Conservation (phyloP, 2,329 filamentous ascomycete genomes). For the Curvularia lunata region DNA sequence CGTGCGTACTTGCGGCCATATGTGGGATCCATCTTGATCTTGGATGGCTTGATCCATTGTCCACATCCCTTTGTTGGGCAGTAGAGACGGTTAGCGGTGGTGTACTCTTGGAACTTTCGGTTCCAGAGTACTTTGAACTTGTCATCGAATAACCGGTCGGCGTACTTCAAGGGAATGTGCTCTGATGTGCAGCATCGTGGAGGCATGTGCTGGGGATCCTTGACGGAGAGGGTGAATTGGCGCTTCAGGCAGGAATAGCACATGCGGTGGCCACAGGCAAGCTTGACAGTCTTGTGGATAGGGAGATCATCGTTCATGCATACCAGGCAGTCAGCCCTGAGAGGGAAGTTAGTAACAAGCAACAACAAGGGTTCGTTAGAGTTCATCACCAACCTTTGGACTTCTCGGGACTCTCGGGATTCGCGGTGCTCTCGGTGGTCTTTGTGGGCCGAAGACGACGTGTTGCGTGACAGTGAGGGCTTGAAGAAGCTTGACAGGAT, state of each 20-base stretch:
- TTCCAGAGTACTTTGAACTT: slow-evolving; percentile 83
- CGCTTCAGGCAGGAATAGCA: slow-evolving; percentile 77
- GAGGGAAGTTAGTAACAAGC: slow-evolving; percentile 18
- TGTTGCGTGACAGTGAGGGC: slow-evolving; percentile 30
- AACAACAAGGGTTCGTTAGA: background rate
- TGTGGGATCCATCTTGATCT: slow-evolving; percentile 63
- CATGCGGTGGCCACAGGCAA: slow-evolving; percentile 82
- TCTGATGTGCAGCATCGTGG: slow-evolving; percentile 79
- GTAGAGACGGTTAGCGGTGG: slow-evolving; percentile 75
- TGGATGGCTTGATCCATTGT: slow-evolving; percentile 77
- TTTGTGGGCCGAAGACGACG: slow-evolving; percentile 32
- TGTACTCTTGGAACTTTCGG: slow-evolving; percentile 77
- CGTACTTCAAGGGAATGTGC: slow-evolving; percentile 76
- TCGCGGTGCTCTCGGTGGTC: slow-evolving; percentile 24
- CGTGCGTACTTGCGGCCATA: slow-evolving; percentile 67
- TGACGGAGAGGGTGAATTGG: slow-evolving; percentile 76
- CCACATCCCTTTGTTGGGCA: slow-evolving; percentile 76
- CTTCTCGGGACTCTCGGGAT: background rate
- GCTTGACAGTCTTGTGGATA: slow-evolving; percentile 67
- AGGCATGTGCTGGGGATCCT: slow-evolving; percentile 81
- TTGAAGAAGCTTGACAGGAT: slow-evolving; percentile 44
- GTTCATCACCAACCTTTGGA: slow-evolving; percentile 22
- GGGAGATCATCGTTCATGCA: slow-evolving; percentile 73
- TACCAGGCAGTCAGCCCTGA: slow-evolving; percentile 72
- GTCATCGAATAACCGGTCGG: slow-evolving; percentile 74